Percentiles rank a stretch among this genome's conserved stretches.
These are phyloP conservation scores for Pecoramyces ruminantium DNA, from an alignment of 192 early-diverging fungal species.

Conservation along the genomic window DNA sequence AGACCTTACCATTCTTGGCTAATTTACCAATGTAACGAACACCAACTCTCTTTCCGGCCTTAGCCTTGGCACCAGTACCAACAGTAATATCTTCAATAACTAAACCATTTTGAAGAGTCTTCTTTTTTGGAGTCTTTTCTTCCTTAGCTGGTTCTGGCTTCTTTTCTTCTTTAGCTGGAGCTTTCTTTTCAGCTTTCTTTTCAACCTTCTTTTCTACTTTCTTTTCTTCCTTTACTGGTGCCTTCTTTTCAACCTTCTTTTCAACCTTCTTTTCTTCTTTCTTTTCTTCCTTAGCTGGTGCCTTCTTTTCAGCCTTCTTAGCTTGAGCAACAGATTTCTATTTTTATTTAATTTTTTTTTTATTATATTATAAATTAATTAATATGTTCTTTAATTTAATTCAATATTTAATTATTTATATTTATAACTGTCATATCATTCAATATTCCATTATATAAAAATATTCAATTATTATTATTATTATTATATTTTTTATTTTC, in stretches of 20 bases:
- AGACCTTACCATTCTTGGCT: slow-evolving; percentile 71
- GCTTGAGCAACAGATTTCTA: no score
- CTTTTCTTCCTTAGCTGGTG: slow-evolving; percentile 6
- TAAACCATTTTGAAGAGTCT: slow-evolving; percentile 55
- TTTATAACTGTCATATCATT: no score
- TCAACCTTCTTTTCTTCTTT: slow-evolving; percentile 4
- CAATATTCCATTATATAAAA: no score
- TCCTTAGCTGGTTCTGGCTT: slow-evolving; percentile 10
- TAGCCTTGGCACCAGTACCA: slow-evolving; percentile 43
- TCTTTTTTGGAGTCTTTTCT: slow-evolving; percentile 16
- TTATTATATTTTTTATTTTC: no score
- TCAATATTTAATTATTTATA: no score
- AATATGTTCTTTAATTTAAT: no score
- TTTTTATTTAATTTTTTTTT: background rate
- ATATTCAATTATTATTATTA: no score
- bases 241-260: slow-evolving; percentile 28
- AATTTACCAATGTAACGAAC: slow-evolving; percentile 94
- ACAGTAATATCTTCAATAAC: slow-evolving; percentile 60
- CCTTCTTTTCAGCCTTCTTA: slow-evolving; percentile 5
- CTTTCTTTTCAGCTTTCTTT: slow-evolving; percentile 12
- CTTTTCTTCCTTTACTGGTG: slow-evolving; percentile 8
- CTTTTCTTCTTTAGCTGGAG: slow-evolving; percentile 18
- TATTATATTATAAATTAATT: no score
- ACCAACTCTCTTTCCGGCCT: slow-evolving; percentile 45
- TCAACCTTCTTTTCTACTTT: slow-evolving; percentile 12